Conservation (phyloP, 2,329 filamentous ascomycete genomes). For the Tricladium varicosporioides region DNA sequence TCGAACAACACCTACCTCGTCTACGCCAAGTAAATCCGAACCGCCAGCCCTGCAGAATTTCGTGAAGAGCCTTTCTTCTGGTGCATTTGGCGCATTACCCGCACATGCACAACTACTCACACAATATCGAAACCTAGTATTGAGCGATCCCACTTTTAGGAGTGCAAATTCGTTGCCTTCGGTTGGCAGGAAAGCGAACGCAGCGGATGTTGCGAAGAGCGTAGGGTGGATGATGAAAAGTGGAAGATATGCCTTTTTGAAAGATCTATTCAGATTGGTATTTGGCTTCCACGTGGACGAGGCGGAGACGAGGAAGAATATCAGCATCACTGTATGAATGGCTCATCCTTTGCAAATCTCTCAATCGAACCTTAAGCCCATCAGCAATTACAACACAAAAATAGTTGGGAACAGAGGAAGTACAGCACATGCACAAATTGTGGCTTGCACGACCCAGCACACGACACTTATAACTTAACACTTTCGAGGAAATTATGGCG, state of each 20-base stretch:
- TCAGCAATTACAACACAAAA: too few species aligned
- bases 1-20: slow-evolving; percentile 44
- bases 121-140: slow-evolving; percentile 77
- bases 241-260: slow-evolving; percentile 74
- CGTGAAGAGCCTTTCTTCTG: slow-evolving; percentile 70
- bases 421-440: too few species aligned
- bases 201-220: slow-evolving; percentile 76
- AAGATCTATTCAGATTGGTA: slow-evolving; percentile 78
- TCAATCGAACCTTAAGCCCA: too few species aligned
- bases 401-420: too few species aligned
- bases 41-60: slow-evolving; percentile 67
- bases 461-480: too few species aligned
- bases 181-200: slow-evolving; percentile 58
- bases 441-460: too few species aligned
- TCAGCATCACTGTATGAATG: slow-evolving; percentile 59
- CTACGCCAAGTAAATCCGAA: slow-evolving; percentile 37
- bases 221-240: slow-evolving; percentile 73
- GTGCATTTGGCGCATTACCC: slow-evolving; percentile 72
- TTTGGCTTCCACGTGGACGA: slow-evolving; percentile 85
- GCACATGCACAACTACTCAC: slow-evolving; percentile 71
- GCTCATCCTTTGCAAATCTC: too few species aligned
- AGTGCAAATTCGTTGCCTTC: slow-evolving; percentile 52
- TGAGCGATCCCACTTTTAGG: slow-evolving; percentile 67
- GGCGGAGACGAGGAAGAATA: slow-evolving; percentile 62
- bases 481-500: too few species aligned